Evolutionary conservation across 2,329 filamentous ascomycete genomes (phyloP).

Genomic region (Aciculosporium take): DNA sequence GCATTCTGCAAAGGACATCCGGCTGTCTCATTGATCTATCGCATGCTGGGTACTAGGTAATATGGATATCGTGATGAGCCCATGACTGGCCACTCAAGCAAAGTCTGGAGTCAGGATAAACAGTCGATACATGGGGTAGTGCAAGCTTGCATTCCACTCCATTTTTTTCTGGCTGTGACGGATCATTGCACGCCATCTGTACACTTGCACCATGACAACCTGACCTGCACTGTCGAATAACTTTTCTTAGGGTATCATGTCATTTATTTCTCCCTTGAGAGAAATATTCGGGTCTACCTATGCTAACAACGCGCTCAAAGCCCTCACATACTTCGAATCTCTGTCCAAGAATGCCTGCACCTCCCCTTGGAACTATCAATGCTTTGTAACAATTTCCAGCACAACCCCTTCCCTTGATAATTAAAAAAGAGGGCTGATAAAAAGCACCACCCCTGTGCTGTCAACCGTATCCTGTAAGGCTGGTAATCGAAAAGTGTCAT

Average conservation of each 20-base stretch:
- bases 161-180: too few species aligned
- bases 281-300: not conserved
- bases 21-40: not conserved
- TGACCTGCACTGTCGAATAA: not conserved
- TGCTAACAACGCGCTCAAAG: not conserved
- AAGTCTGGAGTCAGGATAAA: too few species aligned
- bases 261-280: not conserved
- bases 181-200: not conserved
- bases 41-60: not conserved
- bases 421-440: not conserved
- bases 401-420: not conserved
- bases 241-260: not conserved
- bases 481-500: not conserved
- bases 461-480: not conserved
- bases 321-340: not conserved
- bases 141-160: too few species aligned
- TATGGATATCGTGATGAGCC: not conserved
- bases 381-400: not conserved
- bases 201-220: not conserved
- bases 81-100: too few species aligned
- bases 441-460: not conserved
- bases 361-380: not conserved
- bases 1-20: not conserved
- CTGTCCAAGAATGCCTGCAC: conserved; percentile 1
- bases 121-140: too few species aligned